A percentile compares a stretch with the other conserved stretches of the same genome.
These are phyloP conservation scores for Nannochloropsis gaditana DNA, from an alignment of 108 stramenopile species.

Conservation along the genomic window DNA sequence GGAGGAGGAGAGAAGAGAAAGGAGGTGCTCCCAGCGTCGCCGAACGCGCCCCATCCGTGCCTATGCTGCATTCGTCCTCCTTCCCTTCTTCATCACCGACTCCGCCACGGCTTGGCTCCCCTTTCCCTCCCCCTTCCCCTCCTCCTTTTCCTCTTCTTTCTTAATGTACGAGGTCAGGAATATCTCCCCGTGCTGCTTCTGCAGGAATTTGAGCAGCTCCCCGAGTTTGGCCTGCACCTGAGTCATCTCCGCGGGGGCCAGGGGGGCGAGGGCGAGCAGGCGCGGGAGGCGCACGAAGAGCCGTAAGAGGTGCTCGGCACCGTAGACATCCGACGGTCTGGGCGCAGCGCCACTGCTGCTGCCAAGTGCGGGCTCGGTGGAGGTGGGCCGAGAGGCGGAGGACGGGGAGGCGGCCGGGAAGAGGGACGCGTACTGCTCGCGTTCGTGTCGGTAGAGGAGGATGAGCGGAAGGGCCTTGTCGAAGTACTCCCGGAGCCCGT, in stretches of 20 bases:
- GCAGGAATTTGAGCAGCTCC: constrained; percentile 43
- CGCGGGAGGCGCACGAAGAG: constrained; percentile 41
- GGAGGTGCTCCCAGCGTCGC: too few species aligned
- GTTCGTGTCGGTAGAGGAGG: constrained; percentile 51
- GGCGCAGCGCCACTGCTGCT: neutral
- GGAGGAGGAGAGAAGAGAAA: too few species aligned
- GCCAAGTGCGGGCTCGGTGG: too few species aligned
- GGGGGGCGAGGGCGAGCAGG: constrained; percentile 34
- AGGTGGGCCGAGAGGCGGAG: neutral
- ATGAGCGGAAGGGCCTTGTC: constrained; percentile 52
- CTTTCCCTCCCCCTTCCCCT: neutral
- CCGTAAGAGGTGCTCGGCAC: constrained; percentile 48
- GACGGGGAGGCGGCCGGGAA: neutral
- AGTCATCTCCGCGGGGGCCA: constrained; percentile 31
- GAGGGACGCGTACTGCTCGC: constrained; percentile 37
- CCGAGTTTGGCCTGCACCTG: constrained; percentile 41
- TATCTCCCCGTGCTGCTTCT: constrained; percentile 39
- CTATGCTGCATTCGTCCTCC: neutral
- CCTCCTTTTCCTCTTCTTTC: constrained; percentile 26
- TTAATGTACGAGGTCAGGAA: constrained; percentile 35
- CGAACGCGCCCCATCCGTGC: too few species aligned
- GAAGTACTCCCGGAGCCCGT: constrained; percentile 49
- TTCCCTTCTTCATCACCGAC: neutral
- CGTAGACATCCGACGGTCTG: constrained; percentile 42
- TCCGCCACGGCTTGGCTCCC: neutral